phyloP scores from a whole-genome alignment of 306 rosid species.

The Rosa lucieae region DNA sequence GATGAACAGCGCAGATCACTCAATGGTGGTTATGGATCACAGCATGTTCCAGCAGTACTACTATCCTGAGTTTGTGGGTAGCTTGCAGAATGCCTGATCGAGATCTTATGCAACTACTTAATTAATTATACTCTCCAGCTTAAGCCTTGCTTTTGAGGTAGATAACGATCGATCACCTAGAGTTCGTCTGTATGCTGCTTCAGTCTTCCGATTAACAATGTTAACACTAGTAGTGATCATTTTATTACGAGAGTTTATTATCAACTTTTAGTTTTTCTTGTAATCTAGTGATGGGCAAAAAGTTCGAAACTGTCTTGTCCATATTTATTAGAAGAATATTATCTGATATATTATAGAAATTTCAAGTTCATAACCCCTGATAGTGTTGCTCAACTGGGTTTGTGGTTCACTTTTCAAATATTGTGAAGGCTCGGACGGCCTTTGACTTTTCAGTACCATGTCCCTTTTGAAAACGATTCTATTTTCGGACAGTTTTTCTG shows the following conservation, averaged over 20 bases:
- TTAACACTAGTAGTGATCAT: neutral
- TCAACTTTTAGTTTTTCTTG: neutral
- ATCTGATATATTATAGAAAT: neutral
- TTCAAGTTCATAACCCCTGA: neutral
- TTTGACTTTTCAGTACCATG: neutral
- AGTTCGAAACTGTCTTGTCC: neutral
- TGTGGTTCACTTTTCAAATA: neutral
- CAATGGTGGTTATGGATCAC: slow-evolving; percentile 34
- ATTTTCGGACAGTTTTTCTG: neutral
- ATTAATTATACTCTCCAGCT: neutral
- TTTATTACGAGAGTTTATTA: neutral
- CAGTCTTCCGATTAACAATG: neutral
- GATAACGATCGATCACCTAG: neutral
- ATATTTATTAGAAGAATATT: neutral
- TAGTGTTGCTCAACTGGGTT: neutral
- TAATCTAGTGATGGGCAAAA: neutral
- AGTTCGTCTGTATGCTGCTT: neutral
- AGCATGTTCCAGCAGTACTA: slow-evolving; percentile 39
- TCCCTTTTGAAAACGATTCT: neutral
- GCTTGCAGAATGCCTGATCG: slow-evolving; percentile 44
- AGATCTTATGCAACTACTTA: neutral
- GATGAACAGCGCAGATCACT: slow-evolving; percentile 19
- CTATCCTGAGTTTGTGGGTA: slow-evolving; percentile 48
- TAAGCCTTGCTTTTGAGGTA: neutral
- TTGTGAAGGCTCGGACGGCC: neutral